Conservation (phyloP, 495 filamentous ascomycete genomes). For the Daldinia decipiens region DNA sequence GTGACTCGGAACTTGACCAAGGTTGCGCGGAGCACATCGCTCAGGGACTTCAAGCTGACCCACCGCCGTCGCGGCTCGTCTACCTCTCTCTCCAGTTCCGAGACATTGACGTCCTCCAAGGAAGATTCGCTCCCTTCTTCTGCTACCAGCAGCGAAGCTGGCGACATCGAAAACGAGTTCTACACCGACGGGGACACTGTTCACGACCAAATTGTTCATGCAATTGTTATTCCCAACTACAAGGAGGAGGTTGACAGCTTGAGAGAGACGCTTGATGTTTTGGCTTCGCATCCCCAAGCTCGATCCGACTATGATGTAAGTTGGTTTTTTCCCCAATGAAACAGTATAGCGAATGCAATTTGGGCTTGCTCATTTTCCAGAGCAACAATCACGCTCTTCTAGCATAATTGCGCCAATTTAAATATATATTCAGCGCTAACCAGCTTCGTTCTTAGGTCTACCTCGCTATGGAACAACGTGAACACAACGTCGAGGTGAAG, state of each 20-base stretch:
- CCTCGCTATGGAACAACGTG: constrained; percentile 76
- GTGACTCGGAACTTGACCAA: constrained; percentile 55
- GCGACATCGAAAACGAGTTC: constrained; percentile 56
- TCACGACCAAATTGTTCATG: constrained; percentile 63
- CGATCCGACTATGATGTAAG: constrained; percentile 72
- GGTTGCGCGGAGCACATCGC: constrained; percentile 51
- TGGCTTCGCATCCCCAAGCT: constrained; percentile 72
- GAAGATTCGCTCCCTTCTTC: constrained; percentile 53
- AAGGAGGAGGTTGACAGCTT: constrained; percentile 73
- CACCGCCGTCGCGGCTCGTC: constrained; percentile 61
- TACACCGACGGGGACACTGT: constrained; percentile 50
- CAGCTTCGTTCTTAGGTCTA: constrained; percentile 60
- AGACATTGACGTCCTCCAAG: constrained; percentile 60
- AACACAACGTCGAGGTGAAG: constrained; percentile 63
- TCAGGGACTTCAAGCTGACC: constrained; percentile 55
- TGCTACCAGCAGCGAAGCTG: constrained; percentile 59
- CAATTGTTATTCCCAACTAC: constrained; percentile 76
- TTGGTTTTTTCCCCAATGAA: constrained; percentile 21
- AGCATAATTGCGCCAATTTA: neutral
- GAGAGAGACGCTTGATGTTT: constrained; percentile 70
- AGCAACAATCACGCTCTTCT: neutral
- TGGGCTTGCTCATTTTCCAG: neutral
- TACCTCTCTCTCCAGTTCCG: constrained; percentile 61
- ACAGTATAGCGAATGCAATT: neutral
- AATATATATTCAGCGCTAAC: constrained; percentile 14